Evolutionary conservation across 129 eudicot species (phyloP), one percentile per base, ranked within the genome.

Genomic region (Tagetes erecta): DNA sequence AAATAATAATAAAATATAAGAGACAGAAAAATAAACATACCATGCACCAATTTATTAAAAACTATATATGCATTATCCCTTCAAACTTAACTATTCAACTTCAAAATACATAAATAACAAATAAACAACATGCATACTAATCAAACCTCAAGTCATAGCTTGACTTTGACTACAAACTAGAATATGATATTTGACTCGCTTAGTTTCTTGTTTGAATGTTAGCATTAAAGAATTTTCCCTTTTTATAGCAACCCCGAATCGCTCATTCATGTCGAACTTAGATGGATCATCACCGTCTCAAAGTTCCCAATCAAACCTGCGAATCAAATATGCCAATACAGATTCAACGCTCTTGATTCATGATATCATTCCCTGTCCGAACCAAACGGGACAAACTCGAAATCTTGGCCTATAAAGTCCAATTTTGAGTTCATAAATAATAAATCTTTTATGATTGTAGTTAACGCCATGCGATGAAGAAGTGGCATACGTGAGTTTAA

Each of bases 401-500:
- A 80, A 49, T 68, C n/a, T 0, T 60, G 64, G 37, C 80, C 84
- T 30, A n/a, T 81, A 3, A 40, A 59, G 13, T 70, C 80, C 6
- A 67, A 39, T 1, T 67, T 50, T 2, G 64, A 71, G 8, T 4
- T 4, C 8, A 69, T n/a, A 58, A 81, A 75, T 4, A 6, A 69
- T n/a, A 58, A 81, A 75, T 9, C 84, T 62, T 39, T 81, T 81
- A 0, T 81, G 84, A 44, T 68, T 38, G 62, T 30, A 80, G 11
- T 46, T 57, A 70, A 73, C 59, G 55, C 79, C 10, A 8, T 44
- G 4, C 36, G 79, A 55, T 68, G 83, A 12, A 66, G 62, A 0
- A 80, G 64, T 3, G 83, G 79, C 27, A 73, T 79, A 1, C 71
- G 83, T 37, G 83, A 79, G 36, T 80, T 79, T 42, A 71, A 73